phyloP scores from a whole-genome alignment of 2,329 filamentous ascomycete genomes.

The Verticillium klebahnii region DNA sequence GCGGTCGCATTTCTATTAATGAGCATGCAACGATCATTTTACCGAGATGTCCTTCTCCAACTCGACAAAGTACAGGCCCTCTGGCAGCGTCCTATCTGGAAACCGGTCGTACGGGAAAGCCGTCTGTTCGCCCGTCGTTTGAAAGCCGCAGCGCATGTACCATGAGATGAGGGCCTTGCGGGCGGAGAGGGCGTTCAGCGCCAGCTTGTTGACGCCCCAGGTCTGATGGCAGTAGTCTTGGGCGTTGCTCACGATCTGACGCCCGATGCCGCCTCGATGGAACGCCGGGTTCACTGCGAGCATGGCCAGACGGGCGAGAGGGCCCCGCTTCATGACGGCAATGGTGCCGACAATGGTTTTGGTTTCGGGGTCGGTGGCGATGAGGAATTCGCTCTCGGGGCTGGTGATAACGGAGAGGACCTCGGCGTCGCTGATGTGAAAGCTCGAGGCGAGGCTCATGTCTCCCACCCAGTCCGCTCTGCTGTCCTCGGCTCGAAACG shows the following conservation, averaged over 20 bases:
- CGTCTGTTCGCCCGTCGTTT: conserved; percentile 24
- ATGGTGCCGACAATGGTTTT: conserved; percentile 20
- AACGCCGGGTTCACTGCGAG: conserved; percentile 25
- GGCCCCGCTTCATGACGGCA: conserved; percentile 19
- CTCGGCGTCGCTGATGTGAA: conserved; percentile 17
- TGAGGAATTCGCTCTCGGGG: conserved; percentile 22
- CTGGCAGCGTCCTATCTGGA: conserved; percentile 13
- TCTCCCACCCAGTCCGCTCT: conserved; percentile 29
- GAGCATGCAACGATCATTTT: conserved; percentile 2
- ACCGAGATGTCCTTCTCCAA: conserved; percentile 23
- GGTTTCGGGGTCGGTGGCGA: conserved; percentile 16
- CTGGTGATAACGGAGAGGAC: conserved; percentile 20
- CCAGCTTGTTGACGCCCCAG: conserved; percentile 22
- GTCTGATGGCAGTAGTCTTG: conserved; percentile 22
- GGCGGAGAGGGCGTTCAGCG: conserved; percentile 27
- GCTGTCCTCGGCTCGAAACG: conserved; percentile 33
- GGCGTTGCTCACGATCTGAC: conserved; percentile 22
- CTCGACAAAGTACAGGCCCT: conserved; percentile 28
- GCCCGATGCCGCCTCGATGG: conserved; percentile 28
- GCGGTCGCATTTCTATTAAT: too few species aligned
- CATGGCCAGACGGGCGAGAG: conserved; percentile 24
- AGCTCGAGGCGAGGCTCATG: conserved; percentile 19
- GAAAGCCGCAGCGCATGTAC: conserved; percentile 29
- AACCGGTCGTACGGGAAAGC: conserved; percentile 23
- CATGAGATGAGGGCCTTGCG: conserved; percentile 27